Conservation (phyloP, 164 flowering plant genomes). For the Vitis amurensis region DNA sequence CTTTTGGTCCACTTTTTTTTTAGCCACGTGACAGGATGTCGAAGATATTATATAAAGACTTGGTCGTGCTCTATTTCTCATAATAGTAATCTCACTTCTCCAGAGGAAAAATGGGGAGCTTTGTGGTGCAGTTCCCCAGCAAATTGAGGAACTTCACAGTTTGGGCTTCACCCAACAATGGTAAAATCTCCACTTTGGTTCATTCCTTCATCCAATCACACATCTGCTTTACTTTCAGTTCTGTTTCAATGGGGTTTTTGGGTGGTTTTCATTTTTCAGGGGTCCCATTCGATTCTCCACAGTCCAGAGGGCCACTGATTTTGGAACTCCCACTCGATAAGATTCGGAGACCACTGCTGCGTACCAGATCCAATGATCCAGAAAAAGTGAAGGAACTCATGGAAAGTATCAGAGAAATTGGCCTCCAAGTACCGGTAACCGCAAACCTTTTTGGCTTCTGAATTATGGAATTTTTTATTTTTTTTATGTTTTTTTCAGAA, state of each 20-base stretch:
- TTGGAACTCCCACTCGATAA: slow-evolving; percentile 80
- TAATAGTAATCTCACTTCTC: no score
- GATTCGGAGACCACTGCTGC: slow-evolving; percentile 84
- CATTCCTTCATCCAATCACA: background rate
- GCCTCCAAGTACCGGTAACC: slow-evolving; percentile 88
- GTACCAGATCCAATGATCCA: slow-evolving; percentile 82
- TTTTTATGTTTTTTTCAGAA: background rate
- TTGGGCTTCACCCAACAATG: slow-evolving; percentile 50
- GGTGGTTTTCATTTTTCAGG: slow-evolving; percentile 4
- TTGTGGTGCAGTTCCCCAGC: slow-evolving; percentile 32
- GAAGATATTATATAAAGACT: background rate
- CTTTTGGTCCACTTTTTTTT: no score
- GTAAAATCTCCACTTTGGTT: background rate
- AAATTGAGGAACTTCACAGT: slow-evolving; percentile 35
- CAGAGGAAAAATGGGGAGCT: slow-evolving; percentile 38
- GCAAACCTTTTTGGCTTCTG: no score
- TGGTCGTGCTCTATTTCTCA: background rate
- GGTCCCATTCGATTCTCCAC: slow-evolving; percentile 13
- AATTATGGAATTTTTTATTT: no score
- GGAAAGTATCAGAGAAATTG: slow-evolving; percentile 83
- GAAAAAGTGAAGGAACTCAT: slow-evolving; percentile 84
- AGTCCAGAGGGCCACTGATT: slow-evolving; percentile 63
- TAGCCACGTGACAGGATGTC: no score
- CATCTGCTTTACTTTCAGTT: background rate
- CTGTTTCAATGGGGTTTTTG: background rate